Percentiles rank a stretch among this genome's conserved stretches.
These are phyloP conservation scores for Tolypocladium sp. DNA, from an alignment of 2,329 filamentous ascomycete genomes.

Conservation along the genomic window DNA sequence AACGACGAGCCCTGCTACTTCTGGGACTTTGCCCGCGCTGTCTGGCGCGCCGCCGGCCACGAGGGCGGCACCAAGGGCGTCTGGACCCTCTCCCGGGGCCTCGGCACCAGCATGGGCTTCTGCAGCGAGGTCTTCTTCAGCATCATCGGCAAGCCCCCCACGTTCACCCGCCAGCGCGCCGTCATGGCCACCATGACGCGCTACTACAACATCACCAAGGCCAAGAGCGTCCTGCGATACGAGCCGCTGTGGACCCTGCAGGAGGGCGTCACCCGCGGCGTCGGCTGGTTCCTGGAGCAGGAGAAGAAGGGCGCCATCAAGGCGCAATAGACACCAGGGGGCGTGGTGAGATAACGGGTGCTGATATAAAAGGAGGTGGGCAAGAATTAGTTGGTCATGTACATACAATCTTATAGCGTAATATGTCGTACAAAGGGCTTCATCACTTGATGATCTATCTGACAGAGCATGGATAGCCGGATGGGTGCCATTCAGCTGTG, in stretches of 20 bases:
- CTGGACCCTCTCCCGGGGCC: constrained; percentile 42
- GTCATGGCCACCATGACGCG: constrained; percentile 65
- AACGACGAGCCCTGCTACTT: constrained; percentile 86
- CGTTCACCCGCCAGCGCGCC: constrained; percentile 50
- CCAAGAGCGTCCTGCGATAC: constrained; percentile 61
- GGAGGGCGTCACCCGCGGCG: constrained; percentile 50
- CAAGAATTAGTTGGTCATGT: neutral
- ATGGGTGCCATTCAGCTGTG: neutral
- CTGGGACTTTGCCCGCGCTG: constrained; percentile 74
- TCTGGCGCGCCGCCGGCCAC: constrained; percentile 59
- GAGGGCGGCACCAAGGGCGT: constrained; percentile 42
- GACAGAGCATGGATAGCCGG: neutral
- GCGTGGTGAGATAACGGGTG: neutral
- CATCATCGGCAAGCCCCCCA: constrained; percentile 42
- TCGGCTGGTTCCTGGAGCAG: constrained; percentile 46
- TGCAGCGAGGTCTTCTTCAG: constrained; percentile 42
- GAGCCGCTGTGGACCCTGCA: constrained; percentile 55
- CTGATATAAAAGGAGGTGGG: neutral
- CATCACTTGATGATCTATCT: too few relatives aligned
- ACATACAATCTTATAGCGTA: neutral
- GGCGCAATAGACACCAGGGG: constrained; percentile 5
- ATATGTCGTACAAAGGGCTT: neutral
- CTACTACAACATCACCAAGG: constrained; percentile 72
- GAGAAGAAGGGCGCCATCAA: constrained; percentile 26
- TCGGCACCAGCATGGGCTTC: constrained; percentile 43